Conservation (phyloP, 2,329 filamentous ascomycete genomes). For the Clarireedia homoeocarpa region DNA sequence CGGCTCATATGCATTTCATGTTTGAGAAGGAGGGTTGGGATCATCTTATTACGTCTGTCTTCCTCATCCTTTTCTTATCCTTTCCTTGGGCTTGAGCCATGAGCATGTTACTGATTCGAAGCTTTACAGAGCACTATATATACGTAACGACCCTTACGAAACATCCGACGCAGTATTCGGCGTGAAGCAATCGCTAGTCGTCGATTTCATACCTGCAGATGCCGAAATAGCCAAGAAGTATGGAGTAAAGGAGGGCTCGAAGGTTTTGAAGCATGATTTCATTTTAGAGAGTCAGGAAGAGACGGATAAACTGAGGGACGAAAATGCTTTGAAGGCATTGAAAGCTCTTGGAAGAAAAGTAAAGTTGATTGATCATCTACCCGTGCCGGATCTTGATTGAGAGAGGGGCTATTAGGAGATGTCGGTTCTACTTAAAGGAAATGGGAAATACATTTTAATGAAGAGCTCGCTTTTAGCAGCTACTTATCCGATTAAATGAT, state of each 20-base stretch:
- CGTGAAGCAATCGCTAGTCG: constrained; percentile 70
- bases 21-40: constrained; percentile 75
- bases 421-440: too few relatives aligned
- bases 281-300: constrained; percentile 66
- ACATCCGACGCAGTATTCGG: constrained; percentile 79
- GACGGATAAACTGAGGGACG: constrained; percentile 55
- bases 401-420: neutral
- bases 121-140: constrained; percentile 57
- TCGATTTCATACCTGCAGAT: constrained; percentile 50
- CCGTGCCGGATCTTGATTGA: constrained; percentile 57
- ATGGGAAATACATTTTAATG: too few relatives aligned
- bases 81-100: neutral
- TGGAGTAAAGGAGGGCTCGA: constrained; percentile 53
- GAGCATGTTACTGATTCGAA: neutral
- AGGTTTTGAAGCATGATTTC: constrained; percentile 65
- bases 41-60: constrained; percentile 69
- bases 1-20: constrained; percentile 83
- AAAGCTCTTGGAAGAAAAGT: constrained; percentile 41
- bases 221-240: constrained; percentile 50
- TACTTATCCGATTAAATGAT: too few relatives aligned
- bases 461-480: too few relatives aligned
- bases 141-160: constrained; percentile 72
- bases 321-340: constrained; percentile 59
- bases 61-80: neutral
- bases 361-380: constrained; percentile 67